Evolutionary conservation across 139 green algal species (phyloP), one percentile per base, ranked within the genome.

Genomic region (Chlamydomonas eustigma): DNA sequence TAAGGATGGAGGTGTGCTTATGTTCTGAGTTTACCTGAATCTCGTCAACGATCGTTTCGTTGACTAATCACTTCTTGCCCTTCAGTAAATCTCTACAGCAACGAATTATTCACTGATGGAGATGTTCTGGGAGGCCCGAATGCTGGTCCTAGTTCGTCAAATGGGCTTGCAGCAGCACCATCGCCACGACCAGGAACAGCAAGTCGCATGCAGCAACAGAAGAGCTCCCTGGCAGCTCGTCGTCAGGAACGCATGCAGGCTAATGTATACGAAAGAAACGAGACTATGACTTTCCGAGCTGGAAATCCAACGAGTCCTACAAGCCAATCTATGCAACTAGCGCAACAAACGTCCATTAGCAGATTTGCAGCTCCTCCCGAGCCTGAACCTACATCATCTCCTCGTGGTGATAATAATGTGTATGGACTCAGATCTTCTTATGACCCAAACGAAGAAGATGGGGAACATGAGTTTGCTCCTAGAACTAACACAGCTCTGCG

Each of bases 401-500:
- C 44, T 58, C 44, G 58, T 22, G 58, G 58, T 66, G 70, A 66
- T 66, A 22, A 50, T 38, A 74, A 39, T n/a, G 4, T 70, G 25
- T 70, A 79, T 44, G 87, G 89, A 1, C 76, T 93, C 4, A 50
- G 51, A 0, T 67, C 70, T 5, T 79, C 81, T 18, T 93, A 88
- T 67, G 89, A 93, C 71, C 89, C 89, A 0, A 89, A 74, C 51
- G 74, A 84, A n/a, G 83, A 81, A 18, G 34, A 77, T 2, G 50
- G 72, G 32, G 69, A 80, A 5, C 37, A 75, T 24, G 37, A 63
- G 6, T 24, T n/a, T 8, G 68, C 37, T 36, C 25, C 68, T 32
- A 24, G 37, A 38, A n/a, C n/a, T n/a, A n/a, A n/a, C n/a, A n/a
- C n/a, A n/a, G n/a, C n/a, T n/a, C n/a, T n/a, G n/a, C n/a, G n/a